Conservation (phyloP, 106 monocot species). For the Apostasia shenzhenica region DNA sequence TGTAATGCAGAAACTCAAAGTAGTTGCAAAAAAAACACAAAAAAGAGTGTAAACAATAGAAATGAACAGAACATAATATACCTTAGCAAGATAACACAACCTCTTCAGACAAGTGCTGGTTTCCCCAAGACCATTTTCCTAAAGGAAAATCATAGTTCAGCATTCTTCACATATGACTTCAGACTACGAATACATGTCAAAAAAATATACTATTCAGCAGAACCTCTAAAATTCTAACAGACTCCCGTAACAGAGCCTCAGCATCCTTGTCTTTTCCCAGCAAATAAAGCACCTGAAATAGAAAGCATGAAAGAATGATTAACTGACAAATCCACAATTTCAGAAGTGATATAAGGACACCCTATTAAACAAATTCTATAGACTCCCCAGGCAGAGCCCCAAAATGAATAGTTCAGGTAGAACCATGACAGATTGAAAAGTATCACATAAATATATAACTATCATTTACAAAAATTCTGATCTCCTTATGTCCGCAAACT, state of each 20-base stretch:
- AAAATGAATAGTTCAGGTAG: no score
- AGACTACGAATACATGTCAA: not conserved
- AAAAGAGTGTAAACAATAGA: no score
- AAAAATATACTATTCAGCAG: constrained; percentile 3
- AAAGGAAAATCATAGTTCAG: constrained; percentile 3
- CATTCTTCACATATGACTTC: not conserved
- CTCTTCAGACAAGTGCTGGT: constrained; percentile 58
- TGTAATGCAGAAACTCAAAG: no score
- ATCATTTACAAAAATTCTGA: no score
- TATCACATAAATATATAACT: no score
- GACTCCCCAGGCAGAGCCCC: no score
- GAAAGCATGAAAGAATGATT: not conserved
- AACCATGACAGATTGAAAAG: no score
- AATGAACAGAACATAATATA: constrained; percentile 6
- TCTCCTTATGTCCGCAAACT: no score
- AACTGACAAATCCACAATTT: not conserved
- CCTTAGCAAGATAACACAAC: constrained; percentile 78
- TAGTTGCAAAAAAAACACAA: no score
- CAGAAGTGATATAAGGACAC: no score
- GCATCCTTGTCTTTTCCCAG: constrained; percentile 77
- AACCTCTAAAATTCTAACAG: constrained; percentile 94
- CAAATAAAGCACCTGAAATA: constrained; percentile 66
- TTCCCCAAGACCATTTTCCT: constrained; percentile 87
- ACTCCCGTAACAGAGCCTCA: constrained; percentile 61
- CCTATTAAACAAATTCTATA: no score